Base-by-base conservation (phyloP, 371 early-diverging fungal species). In the Mortierella sp. region DNA sequence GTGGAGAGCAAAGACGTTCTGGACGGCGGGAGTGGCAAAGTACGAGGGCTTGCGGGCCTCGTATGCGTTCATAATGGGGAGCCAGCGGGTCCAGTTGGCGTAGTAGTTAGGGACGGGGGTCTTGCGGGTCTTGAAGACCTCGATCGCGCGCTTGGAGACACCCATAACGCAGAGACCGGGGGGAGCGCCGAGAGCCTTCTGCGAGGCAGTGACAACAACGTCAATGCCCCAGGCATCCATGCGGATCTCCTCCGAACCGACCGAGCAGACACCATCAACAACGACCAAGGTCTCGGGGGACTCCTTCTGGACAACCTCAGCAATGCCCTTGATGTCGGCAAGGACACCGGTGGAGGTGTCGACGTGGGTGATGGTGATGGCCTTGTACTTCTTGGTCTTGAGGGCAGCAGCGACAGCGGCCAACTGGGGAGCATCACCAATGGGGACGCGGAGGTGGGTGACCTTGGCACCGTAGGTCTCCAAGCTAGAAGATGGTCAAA, bases 21-120 rank as follows among this genome's bases (percentile, higher is more conserved):
- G 97, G 53, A 98, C 99, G 56, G 97, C 93, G 16, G 99, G 99
- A n/a, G 99, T 98, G 65, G 96, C 97, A 86, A 98, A 98, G 86
- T 98, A 98, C 57, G 90, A 88, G 30, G 95, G 93, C 72, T 93
- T 91, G 73, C 97, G 92, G 9, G 92, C 88, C 85, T 97, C 97
- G 81, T 97, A 98, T 21, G 95, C 92, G 64, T 92, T 82, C 97
- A 97, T 97, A 81, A 98, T 89, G 19, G 97, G 96, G 74, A 94
- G 84, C 96, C 96, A 96, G 68, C 93, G 92, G 76, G 80, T 84
- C 93, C 93, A 94, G 87, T 87, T 89, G 63, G 89, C 88, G 72
- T 93, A 95, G 87, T 95, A 95, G 76, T 76, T 76, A 62, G 76
- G 58, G 44, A 93, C 86, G 19, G 92, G 90, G 43, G 89, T 84